A percentile compares a stretch with the other conserved stretches of the same genome.
Evolutionary conservation across 2,329 filamentous ascomycete species (phyloP).

Genomic region (Colletotrichum phormii): DNA sequence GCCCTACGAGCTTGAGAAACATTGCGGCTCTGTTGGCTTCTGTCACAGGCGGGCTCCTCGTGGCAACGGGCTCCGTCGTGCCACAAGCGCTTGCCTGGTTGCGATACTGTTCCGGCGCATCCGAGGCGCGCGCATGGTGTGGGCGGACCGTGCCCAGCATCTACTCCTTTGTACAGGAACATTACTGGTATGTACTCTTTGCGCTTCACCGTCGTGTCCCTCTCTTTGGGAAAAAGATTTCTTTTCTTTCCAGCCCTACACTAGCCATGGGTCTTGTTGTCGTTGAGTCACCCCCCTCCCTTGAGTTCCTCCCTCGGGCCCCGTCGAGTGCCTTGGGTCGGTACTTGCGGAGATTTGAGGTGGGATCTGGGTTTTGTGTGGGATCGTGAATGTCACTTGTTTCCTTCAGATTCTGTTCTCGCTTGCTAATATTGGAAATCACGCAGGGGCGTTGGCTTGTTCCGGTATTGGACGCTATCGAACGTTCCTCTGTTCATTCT

Average conservation of each 20-base stretch:
- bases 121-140: slow-evolving; percentile 78
- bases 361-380: slow-evolving; percentile 6
- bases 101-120: slow-evolving; percentile 69
- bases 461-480: slow-evolving; percentile 88
- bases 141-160: slow-evolving; percentile 80
- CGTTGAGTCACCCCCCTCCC: background rate
- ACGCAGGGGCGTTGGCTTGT: slow-evolving; percentile 84
- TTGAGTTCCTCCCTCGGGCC: background rate
- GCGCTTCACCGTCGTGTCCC: background rate
- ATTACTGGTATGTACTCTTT: slow-evolving; percentile 80
- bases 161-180: slow-evolving; percentile 87
- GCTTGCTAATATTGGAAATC: slow-evolving; percentile 12
- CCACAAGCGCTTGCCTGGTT: slow-evolving; percentile 83
- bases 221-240: background rate
- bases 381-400: background rate
- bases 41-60: slow-evolving; percentile 73
- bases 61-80: slow-evolving; percentile 74
- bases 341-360: slow-evolving; percentile 30
- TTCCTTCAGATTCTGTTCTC: background rate
- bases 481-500: slow-evolving; percentile 91
- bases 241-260: slow-evolving; percentile 3
- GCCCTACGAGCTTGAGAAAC: slow-evolving; percentile 49
- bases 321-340: background rate
- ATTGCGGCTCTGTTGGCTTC: slow-evolving; percentile 66
- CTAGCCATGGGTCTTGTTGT: background rate